Evolutionary conservation across 1,139 yeast genomes (phyloP).

Genomic region (Candida albicans): DNA sequence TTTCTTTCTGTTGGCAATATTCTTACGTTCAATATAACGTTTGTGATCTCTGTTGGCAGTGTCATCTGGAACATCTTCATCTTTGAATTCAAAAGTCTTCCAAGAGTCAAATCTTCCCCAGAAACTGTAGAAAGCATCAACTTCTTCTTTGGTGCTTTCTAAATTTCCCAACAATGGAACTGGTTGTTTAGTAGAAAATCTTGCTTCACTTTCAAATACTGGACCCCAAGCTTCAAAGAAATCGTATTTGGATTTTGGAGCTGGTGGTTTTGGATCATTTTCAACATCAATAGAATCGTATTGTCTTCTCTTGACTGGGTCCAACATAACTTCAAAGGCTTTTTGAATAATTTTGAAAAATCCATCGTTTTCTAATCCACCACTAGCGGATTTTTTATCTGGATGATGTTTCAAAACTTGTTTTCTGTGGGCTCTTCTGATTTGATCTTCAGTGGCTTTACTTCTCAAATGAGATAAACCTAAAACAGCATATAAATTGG

Average conservation of each 20-base stretch:
- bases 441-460: constrained; percentile 89
- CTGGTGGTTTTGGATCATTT: constrained; percentile 83
- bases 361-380: constrained; percentile 91
- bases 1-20: constrained; percentile 94
- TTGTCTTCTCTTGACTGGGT: constrained; percentile 83
- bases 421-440: constrained; percentile 95
- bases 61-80: constrained; percentile 99
- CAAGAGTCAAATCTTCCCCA: constrained; percentile 98
- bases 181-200: constrained; percentile 90
- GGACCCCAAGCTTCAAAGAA: constrained; percentile 93
- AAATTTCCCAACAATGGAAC: constrained; percentile 78
- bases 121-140: constrained; percentile 84
- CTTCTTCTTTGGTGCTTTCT: constrained; percentile 73
- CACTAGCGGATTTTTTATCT: constrained; percentile 88
- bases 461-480: constrained; percentile 90
- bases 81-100: constrained; percentile 97
- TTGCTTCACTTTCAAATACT: constrained; percentile 83
- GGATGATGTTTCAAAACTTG: constrained; percentile 98
- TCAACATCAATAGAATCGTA: constrained; percentile 91
- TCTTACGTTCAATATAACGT: constrained; percentile 97
- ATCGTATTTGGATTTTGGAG: constrained; percentile 61
- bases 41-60: constrained; percentile 98
- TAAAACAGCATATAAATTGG: constrained; percentile 93
- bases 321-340: constrained; percentile 88
- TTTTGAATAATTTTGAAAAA: constrained; percentile 97